Evolutionary conservation across 768 basidiomycete genomes (phyloP), one percentile per base, ranked within the genome.

Genomic region (Agaricus blazei): DNA sequence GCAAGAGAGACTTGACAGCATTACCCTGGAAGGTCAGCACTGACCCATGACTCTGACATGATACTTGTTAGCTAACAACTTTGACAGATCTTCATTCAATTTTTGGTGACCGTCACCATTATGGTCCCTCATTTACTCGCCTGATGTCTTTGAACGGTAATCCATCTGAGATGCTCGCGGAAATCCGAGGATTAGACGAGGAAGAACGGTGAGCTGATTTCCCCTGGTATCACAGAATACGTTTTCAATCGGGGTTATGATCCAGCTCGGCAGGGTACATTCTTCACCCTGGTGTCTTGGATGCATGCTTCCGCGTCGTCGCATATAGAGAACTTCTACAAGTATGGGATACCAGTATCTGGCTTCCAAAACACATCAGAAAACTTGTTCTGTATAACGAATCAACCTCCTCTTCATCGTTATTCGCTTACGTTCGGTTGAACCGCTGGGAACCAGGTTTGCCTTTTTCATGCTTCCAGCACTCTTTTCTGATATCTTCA

Each of bases 221-320:
- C 3, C 12, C 14, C 3, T 24, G 14, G 5, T n/a, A 5, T 24
- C 12, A 24, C 11, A 23, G 5, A 24, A 19, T 26, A 7, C 44
- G 8, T 3, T 26, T n/a, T 46, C 4, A n/a, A 46, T 11, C 7
- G 34, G 11, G 7, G 34, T 8, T 8, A 46, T 19, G 3, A 3
- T 2, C 19, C 44, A 70, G 69, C 27, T 48, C 49, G 14, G 58
- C 54, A 0, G 61, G 64, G n/a, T 71, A 72, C 51, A 27, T 63
- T 46, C 56, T 72, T 12, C 68, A 73, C 51, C 72, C 73, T 2
- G 70, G 71, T 2, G 66, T 73, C 19, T 57, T 76, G 5, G 74
- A 75, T 52, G 65, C 69, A 1, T 68, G 68, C 38, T 44, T 75
- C 3, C 73, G 75, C 29, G 60, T 66, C 41, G 53, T 65, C 8